phyloP scores from a whole-genome alignment of 1,284 basidiomycete genomes.

The Stereum hirsutum region DNA sequence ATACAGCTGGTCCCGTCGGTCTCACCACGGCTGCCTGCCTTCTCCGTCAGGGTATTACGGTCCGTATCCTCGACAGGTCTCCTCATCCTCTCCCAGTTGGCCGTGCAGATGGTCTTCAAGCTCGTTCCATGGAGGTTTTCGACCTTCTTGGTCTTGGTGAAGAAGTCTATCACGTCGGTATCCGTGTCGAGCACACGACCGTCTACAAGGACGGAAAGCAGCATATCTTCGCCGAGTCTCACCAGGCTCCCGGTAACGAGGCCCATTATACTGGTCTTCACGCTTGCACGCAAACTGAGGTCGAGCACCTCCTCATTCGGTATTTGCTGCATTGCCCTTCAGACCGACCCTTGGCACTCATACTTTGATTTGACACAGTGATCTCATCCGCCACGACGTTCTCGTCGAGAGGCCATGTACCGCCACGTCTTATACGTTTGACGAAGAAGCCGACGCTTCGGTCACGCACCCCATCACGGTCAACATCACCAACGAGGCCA shows the following conservation, averaged over 20 bases:
- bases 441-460: neutral
- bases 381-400: neutral
- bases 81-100: neutral
- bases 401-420: neutral
- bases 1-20: neutral
- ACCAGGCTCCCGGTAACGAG: neutral
- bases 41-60: neutral
- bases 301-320: neutral
- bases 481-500: neutral
- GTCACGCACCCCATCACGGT: neutral
- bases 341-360: neutral
- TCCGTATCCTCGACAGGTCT: neutral
- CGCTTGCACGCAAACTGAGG: neutral
- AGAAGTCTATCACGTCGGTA: neutral
- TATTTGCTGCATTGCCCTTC: neutral
- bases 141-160: neutral
- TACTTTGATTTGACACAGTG: neutral
- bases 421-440: neutral
- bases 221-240: neutral
- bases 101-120: neutral
- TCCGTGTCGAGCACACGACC: neutral
- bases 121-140: neutral
- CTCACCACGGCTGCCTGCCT: neutral
- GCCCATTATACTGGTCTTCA: neutral
- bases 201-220: slow-evolving; percentile 1